Conservation (phyloP, 345 rosid genomes). For the Streptanthus diversifolius region DNA sequence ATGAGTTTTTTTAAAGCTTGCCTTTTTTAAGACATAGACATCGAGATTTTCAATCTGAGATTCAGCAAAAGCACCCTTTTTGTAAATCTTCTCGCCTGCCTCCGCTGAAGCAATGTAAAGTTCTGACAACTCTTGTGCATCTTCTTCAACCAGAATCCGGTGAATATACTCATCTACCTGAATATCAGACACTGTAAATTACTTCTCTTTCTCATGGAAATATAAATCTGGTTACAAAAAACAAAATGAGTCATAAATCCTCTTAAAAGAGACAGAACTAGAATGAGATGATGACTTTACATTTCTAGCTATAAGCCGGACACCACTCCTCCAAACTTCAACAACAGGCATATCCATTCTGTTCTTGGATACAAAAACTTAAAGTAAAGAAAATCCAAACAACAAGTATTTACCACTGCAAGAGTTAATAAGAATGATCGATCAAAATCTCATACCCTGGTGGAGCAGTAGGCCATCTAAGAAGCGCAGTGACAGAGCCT, state of each 20-base stretch:
- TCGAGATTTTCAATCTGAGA: constrained; percentile 56
- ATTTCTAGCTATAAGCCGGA: constrained; percentile 84
- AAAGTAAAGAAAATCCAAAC: background rate
- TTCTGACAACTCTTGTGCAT: constrained; percentile 42
- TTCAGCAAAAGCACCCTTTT: constrained; percentile 73
- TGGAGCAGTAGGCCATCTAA: constrained; percentile 96
- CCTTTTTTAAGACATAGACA: constrained; percentile 60
- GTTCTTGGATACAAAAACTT: constrained; percentile 20
- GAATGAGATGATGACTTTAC: constrained; percentile 43
- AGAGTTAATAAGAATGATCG: background rate
- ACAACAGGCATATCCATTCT: constrained; percentile 94
- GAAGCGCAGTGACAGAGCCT: constrained; percentile 75
- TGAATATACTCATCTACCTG: constrained; percentile 87
- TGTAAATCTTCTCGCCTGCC: constrained; percentile 67
- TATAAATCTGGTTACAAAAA: background rate
- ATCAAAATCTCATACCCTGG: constrained; percentile 50
- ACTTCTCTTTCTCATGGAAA: background rate
- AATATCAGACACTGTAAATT: constrained; percentile 16
- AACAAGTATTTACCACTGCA: background rate
- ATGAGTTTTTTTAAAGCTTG: constrained; percentile 14
- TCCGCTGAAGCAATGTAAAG: constrained; percentile 62
- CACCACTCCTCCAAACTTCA: constrained; percentile 78
- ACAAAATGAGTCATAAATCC: background rate
- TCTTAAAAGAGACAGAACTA: constrained; percentile 18
- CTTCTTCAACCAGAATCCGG: constrained; percentile 81